phyloP scores from a whole-genome alignment of 805 yeast genomes.

The Sugiyamaella valdiviana region DNA sequence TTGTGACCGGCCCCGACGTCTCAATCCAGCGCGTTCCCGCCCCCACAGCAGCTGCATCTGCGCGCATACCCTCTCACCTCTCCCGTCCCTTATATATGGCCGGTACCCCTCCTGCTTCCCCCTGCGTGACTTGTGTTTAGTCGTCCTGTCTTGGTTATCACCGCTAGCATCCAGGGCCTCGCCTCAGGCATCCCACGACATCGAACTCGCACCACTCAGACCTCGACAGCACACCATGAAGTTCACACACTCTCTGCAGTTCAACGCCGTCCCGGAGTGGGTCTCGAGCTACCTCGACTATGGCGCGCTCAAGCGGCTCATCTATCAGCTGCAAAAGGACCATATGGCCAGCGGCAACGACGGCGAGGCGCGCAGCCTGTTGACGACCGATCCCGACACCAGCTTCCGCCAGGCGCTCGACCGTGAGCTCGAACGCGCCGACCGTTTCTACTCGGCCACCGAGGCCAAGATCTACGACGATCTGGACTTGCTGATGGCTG shows the following conservation, averaged over 20 bases:
- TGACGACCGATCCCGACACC: constrained; percentile 43
- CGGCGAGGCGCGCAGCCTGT: constrained; percentile 29
- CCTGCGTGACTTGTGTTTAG: not conserved
- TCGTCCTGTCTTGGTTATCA: not conserved
- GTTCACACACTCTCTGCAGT: constrained; percentile 90
- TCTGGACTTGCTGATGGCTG: constrained; percentile 52
- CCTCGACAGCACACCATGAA: constrained; percentile 49
- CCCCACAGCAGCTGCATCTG: too few relatives aligned
- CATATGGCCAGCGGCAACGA: constrained; percentile 26
- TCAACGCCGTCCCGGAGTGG: constrained; percentile 99
- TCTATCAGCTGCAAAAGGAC: constrained; percentile 76
- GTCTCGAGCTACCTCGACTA: constrained; percentile 86
- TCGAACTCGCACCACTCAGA: not conserved
- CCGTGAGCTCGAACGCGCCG: constrained; percentile 68
- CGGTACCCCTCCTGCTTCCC: not conserved
- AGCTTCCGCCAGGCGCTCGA: constrained; percentile 71
- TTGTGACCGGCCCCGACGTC: too few relatives aligned
- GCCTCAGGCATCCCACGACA: not conserved
- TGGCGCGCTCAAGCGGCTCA: constrained; percentile 76
- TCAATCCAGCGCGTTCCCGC: too few relatives aligned
- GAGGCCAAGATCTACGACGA: constrained; percentile 52
- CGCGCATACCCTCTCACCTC: not conserved
- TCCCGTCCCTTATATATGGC: not conserved
- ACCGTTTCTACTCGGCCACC: constrained; percentile 62
- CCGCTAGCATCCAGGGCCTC: not conserved